Percentiles rank a stretch among this genome's conserved stretches.
Conservation (phyloP, 768 basidiomycete genomes). For the Terana coerulea region DNA sequence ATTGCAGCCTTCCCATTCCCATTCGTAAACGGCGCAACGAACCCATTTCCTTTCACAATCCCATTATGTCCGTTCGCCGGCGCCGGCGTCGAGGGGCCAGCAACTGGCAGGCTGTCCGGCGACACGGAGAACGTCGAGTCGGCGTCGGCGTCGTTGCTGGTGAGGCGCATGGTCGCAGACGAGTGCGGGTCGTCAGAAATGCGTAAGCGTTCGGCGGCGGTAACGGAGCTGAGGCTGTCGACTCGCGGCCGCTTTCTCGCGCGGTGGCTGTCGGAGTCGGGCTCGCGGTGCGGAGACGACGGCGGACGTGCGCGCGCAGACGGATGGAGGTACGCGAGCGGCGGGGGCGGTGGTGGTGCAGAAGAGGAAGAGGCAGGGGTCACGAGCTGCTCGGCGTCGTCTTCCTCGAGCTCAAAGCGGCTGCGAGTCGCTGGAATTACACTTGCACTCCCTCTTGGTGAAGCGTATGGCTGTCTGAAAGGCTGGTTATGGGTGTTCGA, state of each 20-base stretch:
- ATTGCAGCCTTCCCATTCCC: constrained; percentile 18
- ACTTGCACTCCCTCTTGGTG: constrained; percentile 27
- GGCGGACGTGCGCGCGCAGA: constrained; percentile 15
- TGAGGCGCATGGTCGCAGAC: constrained; percentile 19
- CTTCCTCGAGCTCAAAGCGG: constrained; percentile 58
- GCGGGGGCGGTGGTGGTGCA: constrained; percentile 13
- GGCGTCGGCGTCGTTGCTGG: constrained; percentile 19
- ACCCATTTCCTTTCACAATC: constrained; percentile 21
- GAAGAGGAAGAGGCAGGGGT: constrained; percentile 22
- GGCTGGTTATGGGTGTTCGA: constrained; percentile 2
- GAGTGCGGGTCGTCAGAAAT: constrained; percentile 16
- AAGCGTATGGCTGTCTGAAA: constrained; percentile 2
- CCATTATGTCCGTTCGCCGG: constrained; percentile 25
- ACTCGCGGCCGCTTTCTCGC: constrained; percentile 25
- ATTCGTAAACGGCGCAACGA: constrained; percentile 15
- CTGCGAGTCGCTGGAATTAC: constrained; percentile 65
- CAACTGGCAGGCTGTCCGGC: constrained; percentile 16
- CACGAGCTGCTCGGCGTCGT: constrained; percentile 24
- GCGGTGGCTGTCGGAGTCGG: constrained; percentile 21
- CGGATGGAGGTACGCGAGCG: constrained; percentile 26
- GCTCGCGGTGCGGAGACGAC: constrained; percentile 12
- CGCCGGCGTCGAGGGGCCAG: constrained; percentile 20
- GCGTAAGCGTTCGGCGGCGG: constrained; percentile 22
- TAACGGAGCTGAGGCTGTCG: constrained; percentile 20
- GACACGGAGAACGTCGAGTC: constrained; percentile 24